Percentiles rank a stretch among this genome's conserved stretches.
Evolutionary conservation across 2,329 filamentous ascomycete species (phyloP).

Genomic region (Aspergillus oerlinghausenensis): DNA sequence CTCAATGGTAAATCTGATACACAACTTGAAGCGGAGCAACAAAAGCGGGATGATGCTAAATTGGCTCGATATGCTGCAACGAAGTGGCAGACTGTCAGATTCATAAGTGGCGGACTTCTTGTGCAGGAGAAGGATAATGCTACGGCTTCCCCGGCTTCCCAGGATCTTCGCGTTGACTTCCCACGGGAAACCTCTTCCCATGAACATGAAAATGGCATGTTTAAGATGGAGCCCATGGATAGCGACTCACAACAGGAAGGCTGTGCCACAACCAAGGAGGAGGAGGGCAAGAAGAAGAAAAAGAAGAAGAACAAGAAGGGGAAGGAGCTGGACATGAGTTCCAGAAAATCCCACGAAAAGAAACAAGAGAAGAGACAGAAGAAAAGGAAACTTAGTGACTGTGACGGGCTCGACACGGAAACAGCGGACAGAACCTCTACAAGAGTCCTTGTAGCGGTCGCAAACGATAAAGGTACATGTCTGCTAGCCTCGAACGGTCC

Average conservation of each 20-base stretch:
- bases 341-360: constrained; percentile 20
- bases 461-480: constrained; percentile 35
- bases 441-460: constrained; percentile 14
- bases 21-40: constrained; percentile 66
- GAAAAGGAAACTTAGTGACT: constrained; percentile 33
- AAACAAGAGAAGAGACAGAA: constrained; percentile 32
- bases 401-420: constrained; percentile 21
- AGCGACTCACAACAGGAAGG: background rate
- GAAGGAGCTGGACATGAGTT: constrained; percentile 9
- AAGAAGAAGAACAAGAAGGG: constrained; percentile 20
- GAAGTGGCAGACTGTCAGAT: constrained; percentile 76
- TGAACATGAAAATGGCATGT: background rate
- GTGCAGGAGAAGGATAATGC: constrained; percentile 53
- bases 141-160: constrained; percentile 26
- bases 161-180: constrained; percentile 39
- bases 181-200: background rate
- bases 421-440: background rate
- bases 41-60: constrained; percentile 64
- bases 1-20: constrained; percentile 81
- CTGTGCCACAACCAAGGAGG: background rate
- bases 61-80: constrained; percentile 68
- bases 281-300: constrained; percentile 6
- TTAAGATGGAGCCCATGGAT: background rate
- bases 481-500: constrained; percentile 42
- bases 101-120: constrained; percentile 77